A percentile compares a stretch with the other conserved stretches of the same genome.
Conservation (phyloP, 2,329 filamentous ascomycete genomes). For the Fusarium robinianum region DNA sequence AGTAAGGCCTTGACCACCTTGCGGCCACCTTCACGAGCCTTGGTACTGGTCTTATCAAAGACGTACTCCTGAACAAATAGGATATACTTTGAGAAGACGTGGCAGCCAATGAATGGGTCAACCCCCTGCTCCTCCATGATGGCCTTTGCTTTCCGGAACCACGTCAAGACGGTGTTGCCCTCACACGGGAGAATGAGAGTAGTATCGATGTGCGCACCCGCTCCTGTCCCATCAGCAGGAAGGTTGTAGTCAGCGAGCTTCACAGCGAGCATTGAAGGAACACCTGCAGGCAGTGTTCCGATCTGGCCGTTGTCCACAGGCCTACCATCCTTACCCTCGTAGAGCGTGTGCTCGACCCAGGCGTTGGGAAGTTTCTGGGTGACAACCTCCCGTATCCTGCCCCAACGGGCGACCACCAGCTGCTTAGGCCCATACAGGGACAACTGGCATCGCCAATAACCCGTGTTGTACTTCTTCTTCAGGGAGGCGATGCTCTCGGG, state of each 20-base stretch:
- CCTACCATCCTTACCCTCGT: not conserved
- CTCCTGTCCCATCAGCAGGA: not conserved
- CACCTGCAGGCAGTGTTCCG: not conserved
- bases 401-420: not conserved
- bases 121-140: constrained; percentile 9
- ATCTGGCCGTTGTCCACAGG: constrained; percentile 1
- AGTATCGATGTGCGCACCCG: constrained; percentile 1
- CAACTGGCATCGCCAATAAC: constrained; percentile 1
- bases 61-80: constrained; percentile 13
- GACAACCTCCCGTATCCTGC: constrained; percentile 2
- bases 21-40: constrained; percentile 1
- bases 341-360: not conserved
- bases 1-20: not conserved
- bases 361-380: not conserved
- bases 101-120: constrained; percentile 11
- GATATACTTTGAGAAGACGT: constrained; percentile 14
- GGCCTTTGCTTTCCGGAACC: constrained; percentile 1
- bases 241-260: not conserved
- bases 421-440: constrained; percentile 2
- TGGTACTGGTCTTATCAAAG: constrained; percentile 10
- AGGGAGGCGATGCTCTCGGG: not conserved
- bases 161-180: not conserved
- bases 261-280: constrained; percentile 1
- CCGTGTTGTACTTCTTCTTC: constrained; percentile 2
- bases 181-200: constrained; percentile 1